Evolutionary conservation across 495 filamentous ascomycete genomes (phyloP).

Genomic region (Trypethelium eluteriae): DNA sequence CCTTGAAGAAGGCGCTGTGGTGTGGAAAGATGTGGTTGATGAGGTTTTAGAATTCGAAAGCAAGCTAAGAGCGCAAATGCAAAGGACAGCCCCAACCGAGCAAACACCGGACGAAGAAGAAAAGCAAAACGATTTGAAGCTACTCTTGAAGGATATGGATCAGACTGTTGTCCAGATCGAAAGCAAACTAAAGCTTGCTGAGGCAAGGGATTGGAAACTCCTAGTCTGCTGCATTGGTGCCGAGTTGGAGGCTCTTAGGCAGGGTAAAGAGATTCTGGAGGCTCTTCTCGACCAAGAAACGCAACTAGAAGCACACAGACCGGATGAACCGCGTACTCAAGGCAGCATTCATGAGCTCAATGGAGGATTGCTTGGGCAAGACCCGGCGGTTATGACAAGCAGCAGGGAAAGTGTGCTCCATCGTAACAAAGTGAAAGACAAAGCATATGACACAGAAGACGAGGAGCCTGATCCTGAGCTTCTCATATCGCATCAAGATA

Average conservation of each 20-base stretch:
- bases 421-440: conserved; percentile 8
- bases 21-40: conserved; percentile 67
- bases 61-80: conserved; percentile 51
- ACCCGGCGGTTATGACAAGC: conserved; percentile 18
- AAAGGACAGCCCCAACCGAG: neutral
- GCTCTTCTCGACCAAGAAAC: conserved; percentile 37
- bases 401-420: conserved; percentile 23
- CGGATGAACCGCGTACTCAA: conserved; percentile 17
- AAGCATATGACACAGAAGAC: conserved; percentile 26
- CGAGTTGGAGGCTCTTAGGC: conserved; percentile 73
- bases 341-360: neutral
- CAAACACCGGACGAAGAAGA: conserved; percentile 14
- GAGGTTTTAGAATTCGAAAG: conserved; percentile 64
- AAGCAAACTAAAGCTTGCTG: conserved; percentile 50
- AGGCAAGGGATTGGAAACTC: conserved; percentile 72
- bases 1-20: conserved; percentile 69
- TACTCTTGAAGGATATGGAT: conserved; percentile 50
- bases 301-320: conserved; percentile 11
- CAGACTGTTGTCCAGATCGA: conserved; percentile 52
- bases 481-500: conserved; percentile 40
- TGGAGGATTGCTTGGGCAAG: conserved; percentile 11
- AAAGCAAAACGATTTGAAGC: conserved; percentile 35
- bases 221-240: conserved; percentile 82
- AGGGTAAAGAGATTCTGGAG: conserved; percentile 59
- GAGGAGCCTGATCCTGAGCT: conserved; percentile 37